Conservation (phyloP, 2,329 filamentous ascomycete species). For the Beauveria sp. region DNA sequence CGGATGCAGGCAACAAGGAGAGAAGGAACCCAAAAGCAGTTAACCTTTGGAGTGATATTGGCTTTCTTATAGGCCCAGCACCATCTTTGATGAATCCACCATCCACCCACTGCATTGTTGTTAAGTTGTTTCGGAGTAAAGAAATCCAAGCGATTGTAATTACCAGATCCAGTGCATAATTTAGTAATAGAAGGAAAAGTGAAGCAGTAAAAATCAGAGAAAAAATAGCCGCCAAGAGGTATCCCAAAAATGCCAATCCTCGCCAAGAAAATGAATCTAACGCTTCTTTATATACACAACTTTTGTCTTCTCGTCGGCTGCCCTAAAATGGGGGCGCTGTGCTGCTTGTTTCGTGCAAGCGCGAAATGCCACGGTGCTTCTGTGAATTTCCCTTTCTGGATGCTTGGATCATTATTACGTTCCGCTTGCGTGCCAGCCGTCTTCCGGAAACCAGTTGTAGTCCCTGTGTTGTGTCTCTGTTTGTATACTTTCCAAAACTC, state of each 20-base stretch:
- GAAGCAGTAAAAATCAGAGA: neutral
- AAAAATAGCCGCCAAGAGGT: neutral
- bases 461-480: neutral
- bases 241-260: neutral
- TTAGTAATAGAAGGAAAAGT: neutral
- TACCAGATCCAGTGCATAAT: conserved; percentile 1
- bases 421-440: conserved; percentile 10
- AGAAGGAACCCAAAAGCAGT: neutral
- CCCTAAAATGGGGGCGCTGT: neutral
- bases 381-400: neutral
- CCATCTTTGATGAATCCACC: neutral
- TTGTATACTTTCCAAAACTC: conserved; percentile 1
- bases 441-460: conserved; percentile 7
- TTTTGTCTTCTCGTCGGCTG: conserved; percentile 2
- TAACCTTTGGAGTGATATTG: neutral
- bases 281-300: conserved; percentile 6
- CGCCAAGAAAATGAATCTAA: conserved; percentile 2
- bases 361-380: conserved; percentile 2
- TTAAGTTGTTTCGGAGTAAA: neutral
- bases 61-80: neutral
- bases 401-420: neutral
- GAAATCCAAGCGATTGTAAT: neutral
- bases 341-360: neutral
- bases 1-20: neutral
- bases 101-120: neutral